Evolutionary conservation across 768 basidiomycete species (phyloP), one percentile per base, ranked within the genome.

Genomic region (Lactarius hengduanensis): DNA sequence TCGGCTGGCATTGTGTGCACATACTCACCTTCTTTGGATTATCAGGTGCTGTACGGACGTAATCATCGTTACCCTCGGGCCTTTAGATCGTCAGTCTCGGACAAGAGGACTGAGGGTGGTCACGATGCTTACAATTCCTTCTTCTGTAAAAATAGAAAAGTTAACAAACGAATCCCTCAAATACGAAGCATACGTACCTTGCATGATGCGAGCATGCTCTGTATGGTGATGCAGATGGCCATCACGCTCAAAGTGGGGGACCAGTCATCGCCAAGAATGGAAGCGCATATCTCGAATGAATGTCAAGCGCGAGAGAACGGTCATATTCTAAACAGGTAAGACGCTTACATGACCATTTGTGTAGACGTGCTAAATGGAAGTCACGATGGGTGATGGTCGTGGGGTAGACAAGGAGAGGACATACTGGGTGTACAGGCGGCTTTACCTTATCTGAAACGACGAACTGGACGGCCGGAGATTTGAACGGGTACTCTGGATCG

Each of bases 161-260:
- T 56, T 4, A 54, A 20, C n/a, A 45, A 34, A 57, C 57, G 41
- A 34, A 34, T 16, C 50, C 41, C 0, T 13, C 18, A 53, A 18
- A 55, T 43, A n/a, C 56, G 65, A 69, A 56, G 68, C 20, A 9
- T 26, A 62, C 77, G 22, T 45, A 90, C 92, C 86, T 92, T 95
- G 85, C 91, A 93, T 8, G 90, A 92, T 28, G 92, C 94, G 64
- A 96, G 82, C 94, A 96, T 96, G 72, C 90, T 92, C 78, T 95
- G 94, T 57, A 96, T 77, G 4, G 93, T 94, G 20, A 94, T 84
- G 72, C 91, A 94, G 53, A 94, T 86, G 2, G 91, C 84, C 32
- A 88, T 81, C 26, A 92, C 91, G 67, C 89, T 92, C 69, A 94
- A 77, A n/a, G 93, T 91, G 0, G 92, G 93, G 11, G 90, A 92